Conservation (phyloP, 441 rosid species). For the Eugenia klotzschiana region DNA sequence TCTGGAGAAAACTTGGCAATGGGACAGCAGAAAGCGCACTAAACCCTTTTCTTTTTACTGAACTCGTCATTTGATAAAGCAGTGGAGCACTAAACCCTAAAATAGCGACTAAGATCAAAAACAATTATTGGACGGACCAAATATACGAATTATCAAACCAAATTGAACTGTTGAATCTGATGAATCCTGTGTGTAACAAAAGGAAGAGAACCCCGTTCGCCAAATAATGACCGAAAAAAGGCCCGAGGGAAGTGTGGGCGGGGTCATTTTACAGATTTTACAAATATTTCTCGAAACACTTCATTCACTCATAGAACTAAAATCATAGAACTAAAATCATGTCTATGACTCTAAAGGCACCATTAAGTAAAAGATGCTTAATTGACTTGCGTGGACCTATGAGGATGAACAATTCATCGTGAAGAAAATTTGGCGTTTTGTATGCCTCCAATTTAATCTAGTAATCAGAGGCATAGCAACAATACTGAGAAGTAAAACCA, state of each 20-base stretch:
- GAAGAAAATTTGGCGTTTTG: background rate
- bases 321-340: background rate
- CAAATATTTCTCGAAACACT: background rate
- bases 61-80: background rate
- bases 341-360: background rate
- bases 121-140: background rate
- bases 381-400: background rate
- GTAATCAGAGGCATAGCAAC: background rate
- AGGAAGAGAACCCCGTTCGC: background rate
- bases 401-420: background rate
- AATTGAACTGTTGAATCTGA: background rate
- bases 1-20: background rate
- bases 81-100: background rate
- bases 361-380: background rate
- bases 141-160: background rate
- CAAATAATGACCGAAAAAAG: background rate
- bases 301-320: background rate
- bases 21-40: background rate
- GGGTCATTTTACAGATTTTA: too few species aligned
- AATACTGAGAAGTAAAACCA: background rate
- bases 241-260: background rate
- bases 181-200: fast-evolving
- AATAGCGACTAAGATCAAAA: background rate
- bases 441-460: background rate
- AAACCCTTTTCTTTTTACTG: background rate